Conservation (phyloP, 495 filamentous ascomycete genomes). For the Trichocladium antarcticum region DNA sequence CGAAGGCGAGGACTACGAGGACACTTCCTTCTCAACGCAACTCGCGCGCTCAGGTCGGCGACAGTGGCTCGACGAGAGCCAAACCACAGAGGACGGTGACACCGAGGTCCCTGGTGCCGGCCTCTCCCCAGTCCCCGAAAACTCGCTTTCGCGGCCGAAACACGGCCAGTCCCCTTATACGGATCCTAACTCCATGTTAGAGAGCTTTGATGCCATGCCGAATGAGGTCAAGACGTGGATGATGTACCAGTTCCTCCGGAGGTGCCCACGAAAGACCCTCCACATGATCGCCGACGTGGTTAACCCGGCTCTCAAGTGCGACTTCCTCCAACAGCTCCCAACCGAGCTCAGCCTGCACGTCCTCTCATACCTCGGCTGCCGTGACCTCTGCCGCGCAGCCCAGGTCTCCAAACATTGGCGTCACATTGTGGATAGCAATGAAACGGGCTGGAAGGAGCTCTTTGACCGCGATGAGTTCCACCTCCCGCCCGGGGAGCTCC, state of each 20-base stretch:
- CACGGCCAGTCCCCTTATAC: conserved; percentile 21
- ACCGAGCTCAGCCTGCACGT: conserved; percentile 80
- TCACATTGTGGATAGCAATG: conserved; percentile 76
- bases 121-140: conserved; percentile 13
- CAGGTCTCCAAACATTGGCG: conserved; percentile 95
- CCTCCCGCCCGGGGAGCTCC: conserved; percentile 71
- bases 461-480: conserved; percentile 74
- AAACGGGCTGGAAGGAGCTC: conserved; percentile 90
- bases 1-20: conserved; percentile 28
- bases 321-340: conserved; percentile 76
- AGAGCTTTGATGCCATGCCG: conserved; percentile 83
- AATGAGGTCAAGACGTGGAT: conserved; percentile 81
- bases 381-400: conserved; percentile 81
- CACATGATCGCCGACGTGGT: conserved; percentile 87
- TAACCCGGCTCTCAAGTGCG: conserved; percentile 92
- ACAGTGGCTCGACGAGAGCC: conserved; percentile 22
- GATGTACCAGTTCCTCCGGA: conserved; percentile 86
- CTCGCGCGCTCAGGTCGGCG: conserved; percentile 14
- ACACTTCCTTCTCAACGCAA: conserved; percentile 22
- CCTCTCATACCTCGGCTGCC: conserved; percentile 72
- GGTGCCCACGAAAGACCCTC: conserved; percentile 81
- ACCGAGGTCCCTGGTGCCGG: conserved; percentile 3
- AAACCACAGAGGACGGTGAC: conserved; percentile 22
- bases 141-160: conserved; percentile 8
- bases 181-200: conserved; percentile 74